Conservation (phyloP, 108 stramenopile genomes). For the Cyclotella sp. region DNA sequence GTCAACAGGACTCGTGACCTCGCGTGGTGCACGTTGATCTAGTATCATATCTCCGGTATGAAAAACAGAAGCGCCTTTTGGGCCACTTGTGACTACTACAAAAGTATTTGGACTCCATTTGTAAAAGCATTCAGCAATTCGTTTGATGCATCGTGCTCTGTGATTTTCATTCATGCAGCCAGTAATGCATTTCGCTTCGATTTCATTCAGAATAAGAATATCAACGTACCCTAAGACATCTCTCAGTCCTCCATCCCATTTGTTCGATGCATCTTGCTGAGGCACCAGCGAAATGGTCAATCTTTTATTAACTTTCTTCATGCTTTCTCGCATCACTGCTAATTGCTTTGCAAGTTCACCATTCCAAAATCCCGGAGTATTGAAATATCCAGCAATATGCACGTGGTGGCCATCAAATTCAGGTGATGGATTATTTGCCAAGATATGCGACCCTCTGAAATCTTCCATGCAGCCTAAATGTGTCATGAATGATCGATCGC, state of each 20-base stretch:
- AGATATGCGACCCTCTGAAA: constrained; percentile 61
- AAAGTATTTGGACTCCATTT: constrained; percentile 42
- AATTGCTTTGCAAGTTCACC: constrained; percentile 55
- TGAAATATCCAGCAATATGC: constrained; percentile 82
- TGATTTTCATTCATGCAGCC: constrained; percentile 9
- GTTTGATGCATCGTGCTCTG: constrained; percentile 13
- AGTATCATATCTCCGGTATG: constrained; percentile 48
- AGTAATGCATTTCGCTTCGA: constrained; percentile 65
- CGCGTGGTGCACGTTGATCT: constrained; percentile 39
- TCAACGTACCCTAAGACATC: constrained; percentile 66
- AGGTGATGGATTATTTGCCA: constrained; percentile 33
- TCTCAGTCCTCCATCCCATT: constrained; percentile 76
- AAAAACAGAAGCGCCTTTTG: constrained; percentile 65
- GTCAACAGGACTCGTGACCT: constrained; percentile 50
- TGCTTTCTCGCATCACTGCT: constrained; percentile 28
- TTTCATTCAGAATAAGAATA: constrained; percentile 75
- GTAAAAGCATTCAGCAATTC: constrained; percentile 54
- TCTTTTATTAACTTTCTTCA: constrained; percentile 14
- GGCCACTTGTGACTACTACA: constrained; percentile 68
- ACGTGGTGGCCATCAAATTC: constrained; percentile 47
- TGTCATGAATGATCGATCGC: constrained; percentile 80
- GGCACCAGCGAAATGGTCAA: constrained; percentile 65
- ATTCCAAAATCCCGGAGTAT: constrained; percentile 68
- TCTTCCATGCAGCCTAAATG: constrained; percentile 72
- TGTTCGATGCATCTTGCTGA: constrained; percentile 77